Base-by-base conservation (phyloP, 345 rosid species). In the Clarkia xantiana region DNA sequence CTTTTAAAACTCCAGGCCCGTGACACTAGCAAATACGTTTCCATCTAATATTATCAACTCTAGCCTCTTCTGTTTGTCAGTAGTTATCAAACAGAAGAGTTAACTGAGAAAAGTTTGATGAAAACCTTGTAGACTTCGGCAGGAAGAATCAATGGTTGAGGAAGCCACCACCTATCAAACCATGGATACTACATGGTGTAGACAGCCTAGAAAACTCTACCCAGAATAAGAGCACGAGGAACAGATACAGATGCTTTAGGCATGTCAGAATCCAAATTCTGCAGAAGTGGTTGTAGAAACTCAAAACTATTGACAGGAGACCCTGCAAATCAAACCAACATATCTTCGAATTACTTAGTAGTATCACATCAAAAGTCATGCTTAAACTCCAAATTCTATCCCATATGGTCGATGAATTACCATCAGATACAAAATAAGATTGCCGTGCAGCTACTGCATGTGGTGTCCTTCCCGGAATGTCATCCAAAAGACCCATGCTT, bases 401-500 rank as follows among this genome's bases (percentile, higher is more conserved):
- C 18, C 10, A 53, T 0, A 5, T 19, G 9, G 50, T 14, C 6
- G 16, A 40, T 51, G n/a, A 2, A 44, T 68, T 79, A 89, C 97
- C 97, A 62, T 90, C 97, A 42, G 91, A 90, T 60, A 86, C 82
- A 29, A 90, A 90, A 67, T 90, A 90, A 18, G 95, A 79, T 61
- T 86, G 91, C 52, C 95, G 94, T 64, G 94, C 84, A 60, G 95
- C 97, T 0, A 81, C 74, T 1, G 97, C 86, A 11, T 14, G 57
- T 16, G 79, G 80, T 67, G 64, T 67, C 62, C 61, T 76, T n/a
- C 83, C 81, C 10, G 88, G 86, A 71, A 90, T 76, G 68, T 81
- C 77, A 64, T 86, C 86, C 70, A 81, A 65, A 52, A 86, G 91
- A 45, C 88, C 94, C 97, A 86, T 86, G 65, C 97, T 83, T 11